Base-by-base conservation (phyloP, 305 asterid genomes). In the Vinca major region DNA sequence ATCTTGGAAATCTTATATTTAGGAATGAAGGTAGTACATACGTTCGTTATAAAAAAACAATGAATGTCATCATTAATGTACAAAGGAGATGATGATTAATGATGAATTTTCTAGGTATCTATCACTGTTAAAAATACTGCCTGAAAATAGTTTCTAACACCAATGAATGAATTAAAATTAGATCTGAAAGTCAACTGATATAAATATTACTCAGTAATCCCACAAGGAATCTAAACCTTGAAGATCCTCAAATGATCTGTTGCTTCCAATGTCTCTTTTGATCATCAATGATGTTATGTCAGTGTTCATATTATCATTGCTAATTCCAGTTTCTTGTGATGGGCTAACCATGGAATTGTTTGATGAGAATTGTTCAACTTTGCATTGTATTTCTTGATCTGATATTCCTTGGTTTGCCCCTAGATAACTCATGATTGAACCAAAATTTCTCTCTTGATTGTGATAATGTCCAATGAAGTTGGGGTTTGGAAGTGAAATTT, bases 271-370 rank as follows among this genome's bases (percentile, higher is more conserved):
- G 40, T 48, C 51, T 53, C 16, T 43, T 39, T 72, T 77, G 14
- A 74, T 49, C 60, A 74, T 49, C 60, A 71, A 67, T 4, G 89
- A 82, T 9, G 87, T 79, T 63, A 81, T 84, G 65, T 83, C 89
- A 36, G 82, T 74, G 5, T 77, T 70, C 58, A 82, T 39, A 48
- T 88, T 89, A 43, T 88, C 89, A 8, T 80, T 80, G 75, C 93
- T 85, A 0, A 81, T 71, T 12, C 89, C 88, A 5, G 90, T 85
- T 12, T 87, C 90, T 54, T 83, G 89, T 17, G 94, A 87, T 20
- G 68, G 84, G 75, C 86, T 83, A 36, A 83, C 74, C 76, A 78
- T 71, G 11, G 85, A 83, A 61, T 81, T 77, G 76, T 84, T 83
- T 1, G 73, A 45, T 3, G 85, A 83, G 50, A 77, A 70, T 62